phyloP scores from a whole-genome alignment of 169 alveolate species.

The Plasmodium inui region DNA sequence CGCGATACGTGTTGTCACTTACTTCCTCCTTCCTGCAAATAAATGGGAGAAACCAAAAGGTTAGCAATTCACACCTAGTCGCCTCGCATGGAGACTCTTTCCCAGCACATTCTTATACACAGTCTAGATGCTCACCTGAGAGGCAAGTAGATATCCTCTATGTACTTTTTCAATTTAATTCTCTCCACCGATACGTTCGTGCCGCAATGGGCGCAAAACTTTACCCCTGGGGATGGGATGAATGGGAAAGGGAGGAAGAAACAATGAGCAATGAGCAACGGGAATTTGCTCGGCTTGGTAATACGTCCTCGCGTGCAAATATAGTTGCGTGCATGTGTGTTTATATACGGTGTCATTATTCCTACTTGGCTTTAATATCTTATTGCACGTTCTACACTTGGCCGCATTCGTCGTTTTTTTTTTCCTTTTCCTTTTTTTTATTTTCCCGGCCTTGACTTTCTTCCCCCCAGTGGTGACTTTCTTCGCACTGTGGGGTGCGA shows the following conservation, averaged over 20 bases:
- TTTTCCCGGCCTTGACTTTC: neutral
- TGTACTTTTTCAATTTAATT: slow-evolving; percentile 63
- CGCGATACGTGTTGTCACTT: slow-evolving; percentile 52
- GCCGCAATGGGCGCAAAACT: slow-evolving; percentile 65
- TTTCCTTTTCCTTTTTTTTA: slow-evolving; percentile 31
- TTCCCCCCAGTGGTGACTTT: neutral
- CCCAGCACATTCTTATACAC: neutral
- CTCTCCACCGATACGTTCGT: slow-evolving; percentile 52
- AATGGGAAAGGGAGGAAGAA: neutral
- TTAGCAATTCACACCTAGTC: neutral
- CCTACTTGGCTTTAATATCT: slow-evolving; percentile 57
- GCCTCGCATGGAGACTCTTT: neutral
- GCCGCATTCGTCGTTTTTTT: slow-evolving; percentile 11
- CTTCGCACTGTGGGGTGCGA: neutral
- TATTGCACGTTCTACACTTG: slow-evolving; percentile 58
- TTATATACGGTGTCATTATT: neutral
- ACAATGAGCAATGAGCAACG: neutral
- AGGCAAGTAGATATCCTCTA: slow-evolving; percentile 74
- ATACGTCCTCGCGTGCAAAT: neutral
- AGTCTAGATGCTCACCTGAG: slow-evolving; percentile 1
- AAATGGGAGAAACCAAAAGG: slow-evolving; percentile 24
- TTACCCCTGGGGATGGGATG: slow-evolving; percentile 17
- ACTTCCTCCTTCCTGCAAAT: slow-evolving; percentile 63
- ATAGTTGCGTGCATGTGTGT: neutral
- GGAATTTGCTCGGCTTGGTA: neutral